Evolutionary conservation across 106 monocot species (phyloP).

Genomic region (Iris macrosiphon): DNA sequence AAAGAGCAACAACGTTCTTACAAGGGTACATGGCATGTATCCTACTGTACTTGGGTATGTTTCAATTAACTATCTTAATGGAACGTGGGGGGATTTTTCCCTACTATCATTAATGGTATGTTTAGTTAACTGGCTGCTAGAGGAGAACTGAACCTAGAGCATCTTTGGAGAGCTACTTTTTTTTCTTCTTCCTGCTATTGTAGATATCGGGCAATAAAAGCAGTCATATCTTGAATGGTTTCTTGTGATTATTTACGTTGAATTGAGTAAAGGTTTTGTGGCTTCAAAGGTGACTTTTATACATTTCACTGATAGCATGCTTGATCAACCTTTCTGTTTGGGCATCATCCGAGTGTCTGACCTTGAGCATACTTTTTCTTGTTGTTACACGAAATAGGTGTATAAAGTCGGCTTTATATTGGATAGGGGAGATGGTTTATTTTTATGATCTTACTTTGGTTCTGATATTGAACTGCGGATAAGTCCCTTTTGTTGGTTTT

Average conservation of each 20-base stretch:
- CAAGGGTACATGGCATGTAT: too few relatives aligned
- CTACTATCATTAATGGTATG: too few relatives aligned
- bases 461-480: too few relatives aligned
- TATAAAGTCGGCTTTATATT: background rate
- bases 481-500: too few relatives aligned
- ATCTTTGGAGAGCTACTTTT: conserved; percentile 3
- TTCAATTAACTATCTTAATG: too few relatives aligned
- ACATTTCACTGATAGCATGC: background rate
- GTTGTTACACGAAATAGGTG: background rate
- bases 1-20: too few relatives aligned
- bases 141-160: background rate
- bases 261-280: background rate
- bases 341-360: background rate
- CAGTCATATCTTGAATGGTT: conserved; percentile 1
- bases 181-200: background rate
- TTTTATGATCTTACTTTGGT: too few relatives aligned
- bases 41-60: too few relatives aligned
- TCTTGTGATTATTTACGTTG: too few relatives aligned
- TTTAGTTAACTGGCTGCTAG: too few relatives aligned
- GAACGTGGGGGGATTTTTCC: too few relatives aligned
- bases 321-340: background rate
- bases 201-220: background rate
- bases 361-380: background rate
- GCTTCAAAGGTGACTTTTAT: conserved; percentile 13
- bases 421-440: too few relatives aligned